phyloP scores from a whole-genome alignment of 257 asterid genomes.

The Verbena officinalis region DNA sequence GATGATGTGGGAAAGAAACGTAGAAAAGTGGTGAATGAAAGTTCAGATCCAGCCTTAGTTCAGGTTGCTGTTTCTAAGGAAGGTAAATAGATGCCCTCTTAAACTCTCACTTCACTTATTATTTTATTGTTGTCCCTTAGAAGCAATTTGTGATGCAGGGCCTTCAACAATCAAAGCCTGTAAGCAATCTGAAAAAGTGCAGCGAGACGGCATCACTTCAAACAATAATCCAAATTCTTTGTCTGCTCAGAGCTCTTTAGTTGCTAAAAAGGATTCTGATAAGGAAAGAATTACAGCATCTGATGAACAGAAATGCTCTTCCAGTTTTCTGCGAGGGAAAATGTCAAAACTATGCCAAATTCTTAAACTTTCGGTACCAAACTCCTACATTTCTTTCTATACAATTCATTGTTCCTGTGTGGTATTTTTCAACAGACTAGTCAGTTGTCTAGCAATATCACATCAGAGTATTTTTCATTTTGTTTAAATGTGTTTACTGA shows the following conservation, averaged over 20 bases:
- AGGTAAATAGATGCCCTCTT: constrained; percentile 34
- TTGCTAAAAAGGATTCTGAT: constrained; percentile 34
- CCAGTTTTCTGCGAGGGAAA: constrained; percentile 48
- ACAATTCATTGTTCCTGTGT: constrained; percentile 5
- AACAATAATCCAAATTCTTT: constrained; percentile 20
- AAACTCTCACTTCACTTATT: constrained; percentile 19
- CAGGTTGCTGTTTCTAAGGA: constrained; percentile 32
- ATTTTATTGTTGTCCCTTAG: constrained; percentile 3
- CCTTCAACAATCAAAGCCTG: constrained; percentile 31
- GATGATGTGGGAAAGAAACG: constrained; percentile 60
- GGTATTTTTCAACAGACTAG: background rate
- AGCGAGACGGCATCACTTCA: constrained; percentile 19
- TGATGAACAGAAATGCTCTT: constrained; percentile 47
- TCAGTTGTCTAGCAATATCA: constrained; percentile 11
- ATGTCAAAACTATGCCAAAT: constrained; percentile 46
- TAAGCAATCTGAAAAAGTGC: constrained; percentile 34
- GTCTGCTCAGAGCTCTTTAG: constrained; percentile 29
- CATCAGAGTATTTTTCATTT: background rate
- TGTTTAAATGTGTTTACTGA: too few species aligned
- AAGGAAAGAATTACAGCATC: constrained; percentile 31
- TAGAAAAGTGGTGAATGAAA: constrained; percentile 48
- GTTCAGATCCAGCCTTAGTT: constrained; percentile 35
- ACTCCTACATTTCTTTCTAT: constrained; percentile 26
- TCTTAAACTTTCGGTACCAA: constrained; percentile 69
- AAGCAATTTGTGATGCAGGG: constrained; percentile 38